Conservation (phyloP, 192 early-diverging fungal genomes). For the Linnemannia elongata region DNA sequence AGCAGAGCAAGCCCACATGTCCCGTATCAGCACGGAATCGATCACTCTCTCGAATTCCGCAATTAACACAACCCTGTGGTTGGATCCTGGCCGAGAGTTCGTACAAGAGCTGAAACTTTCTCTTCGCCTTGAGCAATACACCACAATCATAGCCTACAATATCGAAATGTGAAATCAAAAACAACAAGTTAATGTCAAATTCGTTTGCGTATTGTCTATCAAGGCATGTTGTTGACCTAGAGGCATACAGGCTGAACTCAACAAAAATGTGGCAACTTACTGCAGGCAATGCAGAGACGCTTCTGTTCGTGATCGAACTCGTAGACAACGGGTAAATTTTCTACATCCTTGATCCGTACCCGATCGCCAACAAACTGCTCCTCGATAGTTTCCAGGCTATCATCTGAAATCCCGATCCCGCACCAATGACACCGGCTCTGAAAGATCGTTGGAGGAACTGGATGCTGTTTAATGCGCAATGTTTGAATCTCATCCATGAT, state of each 20-base stretch:
- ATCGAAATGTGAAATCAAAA: neutral
- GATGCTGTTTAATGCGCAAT: neutral
- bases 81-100: constrained; percentile 18
- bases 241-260: neutral
- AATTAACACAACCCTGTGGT: constrained; percentile 32
- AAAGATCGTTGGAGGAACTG: neutral
- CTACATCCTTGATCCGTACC: constrained; percentile 29
- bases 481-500: neutral
- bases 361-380: neutral
- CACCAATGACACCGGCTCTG: constrained; percentile 39
- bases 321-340: constrained; percentile 8
- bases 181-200: neutral
- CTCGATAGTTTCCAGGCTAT: neutral
- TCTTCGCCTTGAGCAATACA: constrained; percentile 30
- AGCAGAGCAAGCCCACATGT: constrained; percentile 17
- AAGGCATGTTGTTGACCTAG: too few relatives aligned
- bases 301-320: constrained; percentile 36
- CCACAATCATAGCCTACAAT: constrained; percentile 13
- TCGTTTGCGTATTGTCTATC: neutral
- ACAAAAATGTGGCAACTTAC: neutral
- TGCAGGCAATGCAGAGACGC: constrained; percentile 25
- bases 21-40: constrained; percentile 12
- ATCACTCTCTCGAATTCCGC: constrained; percentile 23
- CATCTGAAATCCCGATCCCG: neutral
- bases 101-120: constrained; percentile 36